Conservation (phyloP, 2,329 filamentous ascomycete genomes). For the Cladosporium sp. region DNA sequence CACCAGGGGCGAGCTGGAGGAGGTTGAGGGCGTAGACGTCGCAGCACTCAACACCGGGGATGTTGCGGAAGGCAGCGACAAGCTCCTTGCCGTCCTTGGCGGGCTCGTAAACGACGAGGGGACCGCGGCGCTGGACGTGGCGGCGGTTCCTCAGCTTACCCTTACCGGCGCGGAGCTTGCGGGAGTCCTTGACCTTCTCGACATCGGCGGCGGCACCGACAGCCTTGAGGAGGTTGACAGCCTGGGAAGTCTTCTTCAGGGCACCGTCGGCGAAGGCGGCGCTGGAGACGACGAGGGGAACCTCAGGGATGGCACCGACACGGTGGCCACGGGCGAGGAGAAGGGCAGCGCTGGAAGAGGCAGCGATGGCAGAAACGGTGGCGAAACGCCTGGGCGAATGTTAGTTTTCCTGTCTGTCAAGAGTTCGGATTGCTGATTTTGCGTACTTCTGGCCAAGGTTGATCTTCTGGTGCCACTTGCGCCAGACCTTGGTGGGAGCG, state of each 20-base stretch:
- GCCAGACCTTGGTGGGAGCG: slow-evolving; percentile 99
- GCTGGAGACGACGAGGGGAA: slow-evolving; percentile 93
- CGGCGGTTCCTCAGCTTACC: slow-evolving; percentile 97
- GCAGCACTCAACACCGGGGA: slow-evolving; percentile 94
- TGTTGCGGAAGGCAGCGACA: slow-evolving; percentile 94
- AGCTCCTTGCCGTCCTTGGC: slow-evolving; percentile 94
- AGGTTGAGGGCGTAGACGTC: slow-evolving; percentile 94
- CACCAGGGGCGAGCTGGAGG: slow-evolving; percentile 97
- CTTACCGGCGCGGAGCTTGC: slow-evolving; percentile 97
- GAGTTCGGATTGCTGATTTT: slow-evolving; percentile 34
- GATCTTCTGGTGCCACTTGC: slow-evolving; percentile 99
- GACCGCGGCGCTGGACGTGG: slow-evolving; percentile 95
- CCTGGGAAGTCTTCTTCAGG: slow-evolving; percentile 82
- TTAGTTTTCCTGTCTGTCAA: slow-evolving; percentile 21
- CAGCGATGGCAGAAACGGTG: slow-evolving; percentile 93
- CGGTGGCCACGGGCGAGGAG: slow-evolving; percentile 96
- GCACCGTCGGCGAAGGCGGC: slow-evolving; percentile 76
- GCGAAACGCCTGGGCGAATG: slow-evolving; percentile 64
- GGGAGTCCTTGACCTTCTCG: slow-evolving; percentile 92
- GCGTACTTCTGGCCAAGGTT: slow-evolving; percentile 86
- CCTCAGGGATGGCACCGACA: slow-evolving; percentile 86
- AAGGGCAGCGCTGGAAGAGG: slow-evolving; percentile 90
- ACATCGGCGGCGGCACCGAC: slow-evolving; percentile 87
- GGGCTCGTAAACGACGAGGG: slow-evolving; percentile 95
- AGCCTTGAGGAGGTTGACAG: slow-evolving; percentile 81